Percentiles rank a stretch among this genome's conserved stretches.
These are phyloP conservation scores for Bonnemaisonia californica DNA, from an alignment of 31 red algal species.

Conservation along the genomic window DNA sequence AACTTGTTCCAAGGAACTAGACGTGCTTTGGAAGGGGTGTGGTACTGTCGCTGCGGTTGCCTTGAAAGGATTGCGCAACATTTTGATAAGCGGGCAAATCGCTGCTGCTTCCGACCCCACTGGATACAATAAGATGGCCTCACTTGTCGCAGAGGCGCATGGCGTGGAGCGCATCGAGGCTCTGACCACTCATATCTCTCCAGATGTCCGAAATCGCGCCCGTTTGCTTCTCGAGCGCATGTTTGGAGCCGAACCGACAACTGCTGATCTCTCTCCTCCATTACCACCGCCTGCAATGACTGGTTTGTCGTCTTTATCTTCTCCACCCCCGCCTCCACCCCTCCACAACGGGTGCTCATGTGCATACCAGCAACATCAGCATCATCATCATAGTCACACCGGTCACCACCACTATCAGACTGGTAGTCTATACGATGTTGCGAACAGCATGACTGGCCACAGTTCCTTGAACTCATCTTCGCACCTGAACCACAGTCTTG, in stretches of 20 bases:
- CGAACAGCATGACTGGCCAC: slow-evolving; percentile 10
- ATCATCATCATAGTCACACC: slow-evolving; percentile 10
- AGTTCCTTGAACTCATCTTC: slow-evolving; percentile 4
- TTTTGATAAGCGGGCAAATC: slow-evolving; percentile 81
- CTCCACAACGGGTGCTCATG: slow-evolving; percentile 56
- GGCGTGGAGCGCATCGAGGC: slow-evolving; percentile 96
- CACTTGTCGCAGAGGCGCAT: slow-evolving; percentile 82
- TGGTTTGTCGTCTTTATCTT: slow-evolving; percentile 21
- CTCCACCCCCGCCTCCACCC: slow-evolving; percentile 2
- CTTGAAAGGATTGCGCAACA: slow-evolving; percentile 89
- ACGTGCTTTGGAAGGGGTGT: slow-evolving; percentile 97
- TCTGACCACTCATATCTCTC: slow-evolving; percentile 63
- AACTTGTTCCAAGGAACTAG: slow-evolving; percentile 90
- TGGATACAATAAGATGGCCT: slow-evolving; percentile 76
- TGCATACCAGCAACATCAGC: slow-evolving; percentile 16
- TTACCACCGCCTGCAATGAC: slow-evolving; percentile 4
- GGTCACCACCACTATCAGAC: slow-evolving; percentile 4
- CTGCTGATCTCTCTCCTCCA: slow-evolving; percentile 32
- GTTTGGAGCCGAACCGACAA: slow-evolving; percentile 84
- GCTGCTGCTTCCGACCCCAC: slow-evolving; percentile 51
- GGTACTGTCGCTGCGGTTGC: slow-evolving; percentile 91
- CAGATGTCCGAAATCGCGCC: slow-evolving; percentile 78
- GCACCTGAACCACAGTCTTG: slow-evolving; percentile 18
- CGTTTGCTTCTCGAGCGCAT: slow-evolving; percentile 77
- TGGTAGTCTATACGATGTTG: slow-evolving; percentile 50